These are phyloP conservation scores for Boletus huronensis DNA, from an alignment of 768 basidiomycete genomes.

Conservation along the genomic window DNA sequence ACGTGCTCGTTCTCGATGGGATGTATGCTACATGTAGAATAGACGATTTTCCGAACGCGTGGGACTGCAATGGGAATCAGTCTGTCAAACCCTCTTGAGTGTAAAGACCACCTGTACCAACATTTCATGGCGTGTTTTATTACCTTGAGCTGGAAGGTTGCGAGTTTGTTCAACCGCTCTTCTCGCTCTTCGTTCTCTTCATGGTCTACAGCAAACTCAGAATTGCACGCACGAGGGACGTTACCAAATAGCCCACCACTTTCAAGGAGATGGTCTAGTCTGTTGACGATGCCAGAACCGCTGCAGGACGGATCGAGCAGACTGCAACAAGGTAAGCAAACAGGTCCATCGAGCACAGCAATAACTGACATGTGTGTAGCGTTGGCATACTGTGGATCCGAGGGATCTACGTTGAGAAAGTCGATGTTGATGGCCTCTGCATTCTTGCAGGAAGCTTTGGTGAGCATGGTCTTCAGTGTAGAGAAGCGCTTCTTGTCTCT, in stretches of 20 bases:
- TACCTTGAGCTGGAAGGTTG: conserved; percentile 86
- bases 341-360: background rate
- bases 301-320: conserved; percentile 96
- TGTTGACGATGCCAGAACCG: conserved; percentile 88
- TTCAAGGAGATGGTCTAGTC: conserved; percentile 80
- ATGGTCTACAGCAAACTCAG: conserved; percentile 38
- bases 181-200: conserved; percentile 56
- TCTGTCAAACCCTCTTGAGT: background rate
- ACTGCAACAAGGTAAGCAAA: conserved; percentile 36
- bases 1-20: conserved; percentile 92
- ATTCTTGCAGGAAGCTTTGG: conserved; percentile 81
- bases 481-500: conserved; percentile 75
- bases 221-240: conserved; percentile 1
- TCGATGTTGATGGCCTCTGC: conserved; percentile 72
- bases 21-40: conserved; percentile 97
- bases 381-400: conserved; percentile 52
- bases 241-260: conserved; percentile 45
- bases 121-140: conserved; percentile 95
- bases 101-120: conserved; percentile 35
- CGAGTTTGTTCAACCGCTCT: conserved; percentile 77
- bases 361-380: conserved; percentile 83
- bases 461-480: conserved; percentile 82
- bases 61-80: conserved; percentile 53
- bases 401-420: conserved; percentile 78
- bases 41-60: conserved; percentile 75